Evolutionary conservation across 176 grass and related monocot genomes (phyloP).

Genomic region (Carex cristatella): DNA sequence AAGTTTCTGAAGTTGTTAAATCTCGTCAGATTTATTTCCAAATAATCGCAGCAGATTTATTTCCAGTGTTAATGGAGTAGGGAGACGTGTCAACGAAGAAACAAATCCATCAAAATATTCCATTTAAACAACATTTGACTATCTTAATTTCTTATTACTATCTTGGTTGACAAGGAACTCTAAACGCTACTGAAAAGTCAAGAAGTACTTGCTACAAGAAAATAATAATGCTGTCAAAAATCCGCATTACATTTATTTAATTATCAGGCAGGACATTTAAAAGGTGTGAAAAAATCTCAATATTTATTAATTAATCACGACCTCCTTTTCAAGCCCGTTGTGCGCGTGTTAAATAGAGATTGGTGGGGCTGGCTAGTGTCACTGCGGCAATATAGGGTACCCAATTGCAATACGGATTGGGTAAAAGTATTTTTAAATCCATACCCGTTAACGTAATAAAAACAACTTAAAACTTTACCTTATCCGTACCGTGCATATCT

Average conservation of each 20-base stretch:
- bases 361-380: background rate
- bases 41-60: too few species aligned
- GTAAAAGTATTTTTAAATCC: too few species aligned
- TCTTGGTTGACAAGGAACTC: background rate
- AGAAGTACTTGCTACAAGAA: background rate
- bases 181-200: background rate
- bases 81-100: background rate
- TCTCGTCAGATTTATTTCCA: too few species aligned
- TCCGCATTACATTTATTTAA: background rate
- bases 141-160: background rate
- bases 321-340: background rate
- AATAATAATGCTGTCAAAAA: background rate
- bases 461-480: too few species aligned
- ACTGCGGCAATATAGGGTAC: too few species aligned
- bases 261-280: background rate
- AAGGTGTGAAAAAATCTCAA: background rate
- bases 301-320: background rate
- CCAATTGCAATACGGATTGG: too few species aligned
- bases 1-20: too few species aligned
- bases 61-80: background rate
- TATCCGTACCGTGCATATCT: too few species aligned
- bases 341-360: background rate
- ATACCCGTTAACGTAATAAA: too few species aligned
- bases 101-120: background rate
- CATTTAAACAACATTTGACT: background rate